These are phyloP conservation scores for Metschnikowia drakensbergensis DNA, from an alignment of 805 yeast genomes.

Conservation along the genomic window DNA sequence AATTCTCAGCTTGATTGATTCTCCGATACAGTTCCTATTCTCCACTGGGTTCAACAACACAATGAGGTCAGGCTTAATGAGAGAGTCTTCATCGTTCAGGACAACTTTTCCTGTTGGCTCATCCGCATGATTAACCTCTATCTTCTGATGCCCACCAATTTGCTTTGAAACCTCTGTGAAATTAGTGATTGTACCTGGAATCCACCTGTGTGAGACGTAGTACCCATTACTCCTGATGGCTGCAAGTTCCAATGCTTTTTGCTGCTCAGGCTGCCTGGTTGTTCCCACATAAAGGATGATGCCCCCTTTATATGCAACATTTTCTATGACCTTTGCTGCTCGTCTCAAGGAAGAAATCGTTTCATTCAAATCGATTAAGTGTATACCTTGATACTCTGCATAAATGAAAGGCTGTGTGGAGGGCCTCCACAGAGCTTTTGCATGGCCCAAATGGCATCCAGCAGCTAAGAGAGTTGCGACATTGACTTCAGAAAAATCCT, in stretches of 20 bases:
- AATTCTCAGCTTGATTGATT: slow-evolving; percentile 75
- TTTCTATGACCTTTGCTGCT: slow-evolving; percentile 82
- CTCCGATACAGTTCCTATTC: slow-evolving; percentile 72
- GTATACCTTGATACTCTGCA: slow-evolving; percentile 88
- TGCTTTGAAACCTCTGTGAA: slow-evolving; percentile 65
- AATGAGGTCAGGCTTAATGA: slow-evolving; percentile 84
- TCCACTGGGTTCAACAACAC: slow-evolving; percentile 86
- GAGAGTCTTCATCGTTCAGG: slow-evolving; percentile 41
- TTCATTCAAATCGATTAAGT: slow-evolving; percentile 84
- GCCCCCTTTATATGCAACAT: slow-evolving; percentile 82
- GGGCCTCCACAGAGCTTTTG: slow-evolving; percentile 73
- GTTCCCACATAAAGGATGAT: slow-evolving; percentile 82
- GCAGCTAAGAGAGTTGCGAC: slow-evolving; percentile 77
- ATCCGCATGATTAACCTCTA: slow-evolving; percentile 74
- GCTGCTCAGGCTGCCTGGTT: slow-evolving; percentile 61
- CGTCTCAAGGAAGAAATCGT: slow-evolving; percentile 72
- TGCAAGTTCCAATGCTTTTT: slow-evolving; percentile 69
- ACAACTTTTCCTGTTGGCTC: slow-evolving; percentile 58
- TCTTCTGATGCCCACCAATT: slow-evolving; percentile 27
- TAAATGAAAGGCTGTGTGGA: slow-evolving; percentile 81
- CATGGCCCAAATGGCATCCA: slow-evolving; percentile 92
- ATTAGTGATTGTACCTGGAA: slow-evolving; percentile 92
- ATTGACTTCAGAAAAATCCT: slow-evolving; percentile 52
- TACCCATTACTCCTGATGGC: slow-evolving; percentile 75
- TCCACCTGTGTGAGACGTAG: slow-evolving; percentile 83